These are phyloP conservation scores for Aspergillus vadensis DNA, from an alignment of 2,329 filamentous ascomycete genomes.

Conservation along the genomic window DNA sequence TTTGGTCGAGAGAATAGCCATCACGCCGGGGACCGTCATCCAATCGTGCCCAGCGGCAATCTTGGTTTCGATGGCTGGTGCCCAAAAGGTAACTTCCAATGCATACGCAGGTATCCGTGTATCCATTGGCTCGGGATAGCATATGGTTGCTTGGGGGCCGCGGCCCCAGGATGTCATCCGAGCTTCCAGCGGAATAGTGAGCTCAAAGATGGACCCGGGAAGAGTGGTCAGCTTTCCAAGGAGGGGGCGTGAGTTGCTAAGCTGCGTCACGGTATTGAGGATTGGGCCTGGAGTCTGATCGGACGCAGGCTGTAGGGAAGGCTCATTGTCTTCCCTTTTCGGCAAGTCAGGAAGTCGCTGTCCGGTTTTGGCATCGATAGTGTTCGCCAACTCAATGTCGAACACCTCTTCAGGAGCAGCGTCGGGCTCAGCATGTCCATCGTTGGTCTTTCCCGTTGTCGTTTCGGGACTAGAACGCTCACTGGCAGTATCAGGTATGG, in stretches of 20 bases:
- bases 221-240: slow-evolving; percentile 70
- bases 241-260: slow-evolving; percentile 40
- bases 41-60: slow-evolving; percentile 60
- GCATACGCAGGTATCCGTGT: slow-evolving; percentile 78
- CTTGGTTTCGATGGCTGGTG: slow-evolving; percentile 64
- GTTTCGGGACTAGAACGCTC: slow-evolving; percentile 34
- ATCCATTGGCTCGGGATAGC: slow-evolving; percentile 65
- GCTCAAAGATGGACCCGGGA: slow-evolving; percentile 63
- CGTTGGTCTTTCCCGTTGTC: slow-evolving; percentile 16
- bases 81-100: slow-evolving; percentile 75
- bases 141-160: slow-evolving; percentile 65
- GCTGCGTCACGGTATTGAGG: slow-evolving; percentile 21
- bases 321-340: slow-evolving; percentile 20
- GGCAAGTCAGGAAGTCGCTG: slow-evolving; percentile 31
- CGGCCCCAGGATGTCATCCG: slow-evolving; percentile 78
- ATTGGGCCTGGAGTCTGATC: slow-evolving; percentile 9
- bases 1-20: slow-evolving; percentile 76
- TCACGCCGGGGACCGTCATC: slow-evolving; percentile 57
- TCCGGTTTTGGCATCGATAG: slow-evolving; percentile 48
- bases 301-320: slow-evolving; percentile 12
- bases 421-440: slow-evolving; percentile 8
- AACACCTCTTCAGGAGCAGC: slow-evolving; percentile 21
- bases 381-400: slow-evolving; percentile 42
- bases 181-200: slow-evolving; percentile 66
- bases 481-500: slow-evolving; percentile 42